These are phyloP conservation scores for Solanum chacoense DNA, from an alignment of 305 asterid genomes.

Conservation along the genomic window DNA sequence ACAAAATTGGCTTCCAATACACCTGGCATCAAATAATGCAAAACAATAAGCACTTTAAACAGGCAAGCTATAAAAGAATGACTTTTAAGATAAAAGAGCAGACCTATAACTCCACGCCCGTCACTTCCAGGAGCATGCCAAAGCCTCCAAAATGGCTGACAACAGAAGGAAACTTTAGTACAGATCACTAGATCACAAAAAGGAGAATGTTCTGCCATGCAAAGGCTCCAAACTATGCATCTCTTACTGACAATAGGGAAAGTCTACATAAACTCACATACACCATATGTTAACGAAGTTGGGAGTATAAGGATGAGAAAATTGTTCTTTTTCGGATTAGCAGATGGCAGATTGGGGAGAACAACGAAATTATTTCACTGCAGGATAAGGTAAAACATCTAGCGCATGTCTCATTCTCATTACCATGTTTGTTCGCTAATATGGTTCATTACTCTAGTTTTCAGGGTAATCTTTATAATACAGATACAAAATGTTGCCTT, in stretches of 20 bases:
- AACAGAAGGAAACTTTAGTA: slow-evolving; percentile 7
- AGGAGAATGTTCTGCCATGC: background rate
- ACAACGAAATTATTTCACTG: background rate
- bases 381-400: background rate
- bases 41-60: slow-evolving; percentile 14
- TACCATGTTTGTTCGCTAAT: background rate
- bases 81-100: background rate
- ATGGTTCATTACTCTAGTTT: background rate
- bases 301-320: background rate
- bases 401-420: background rate
- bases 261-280: background rate
- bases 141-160: slow-evolving; percentile 98
- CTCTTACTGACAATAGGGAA: background rate
- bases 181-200: background rate
- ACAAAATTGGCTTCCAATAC: slow-evolving; percentile 98
- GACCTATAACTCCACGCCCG: slow-evolving; percentile 99
- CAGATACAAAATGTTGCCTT: background rate
- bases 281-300: background rate
- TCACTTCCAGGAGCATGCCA: slow-evolving; percentile 98
- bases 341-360: background rate
- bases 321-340: background rate
- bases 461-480: background rate
- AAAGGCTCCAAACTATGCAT: background rate
- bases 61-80: slow-evolving; percentile 3
- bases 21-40: slow-evolving; percentile 23